Conservation (phyloP, 768 basidiomycete species). For the Pleurotus tuoliensis region DNA sequence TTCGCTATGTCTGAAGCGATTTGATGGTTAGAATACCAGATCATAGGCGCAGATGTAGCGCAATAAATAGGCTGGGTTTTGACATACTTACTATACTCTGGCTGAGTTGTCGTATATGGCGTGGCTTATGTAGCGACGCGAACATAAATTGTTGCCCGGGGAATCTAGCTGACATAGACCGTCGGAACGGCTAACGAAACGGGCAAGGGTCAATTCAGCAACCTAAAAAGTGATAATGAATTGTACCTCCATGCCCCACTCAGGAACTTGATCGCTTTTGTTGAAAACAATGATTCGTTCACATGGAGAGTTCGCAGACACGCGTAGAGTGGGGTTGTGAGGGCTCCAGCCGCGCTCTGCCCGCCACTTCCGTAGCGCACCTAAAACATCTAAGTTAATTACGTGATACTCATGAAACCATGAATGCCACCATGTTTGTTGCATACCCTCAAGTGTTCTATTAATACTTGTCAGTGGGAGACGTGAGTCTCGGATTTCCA, state of each 20-base stretch:
- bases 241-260: conserved; percentile 82
- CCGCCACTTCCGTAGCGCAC: conserved; percentile 65
- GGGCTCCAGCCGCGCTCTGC: conserved; percentile 60
- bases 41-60: neutral
- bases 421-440: neutral
- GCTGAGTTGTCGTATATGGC: conserved; percentile 62
- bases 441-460: conserved; percentile 77
- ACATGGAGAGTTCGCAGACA: conserved; percentile 40
- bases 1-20: conserved; percentile 59
- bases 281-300: conserved; percentile 90
- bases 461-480: conserved; percentile 95
- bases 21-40: neutral
- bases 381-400: conserved; percentile 27
- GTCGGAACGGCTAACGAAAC: conserved; percentile 59
- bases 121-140: conserved; percentile 64
- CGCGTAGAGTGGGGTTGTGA: conserved; percentile 34
- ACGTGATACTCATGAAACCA: conserved; percentile 4
- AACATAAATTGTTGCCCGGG: conserved; percentile 68
- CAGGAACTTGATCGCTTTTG: conserved; percentile 88
- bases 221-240: neutral
- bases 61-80: conserved; percentile 10
- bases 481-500: conserved; percentile 91
- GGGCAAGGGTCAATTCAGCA: too few relatives aligned
- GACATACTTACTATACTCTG: conserved; percentile 73
- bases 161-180: conserved; percentile 66